phyloP scores from a whole-genome alignment of 345 rosid species.

The Acer yangbiense region DNA sequence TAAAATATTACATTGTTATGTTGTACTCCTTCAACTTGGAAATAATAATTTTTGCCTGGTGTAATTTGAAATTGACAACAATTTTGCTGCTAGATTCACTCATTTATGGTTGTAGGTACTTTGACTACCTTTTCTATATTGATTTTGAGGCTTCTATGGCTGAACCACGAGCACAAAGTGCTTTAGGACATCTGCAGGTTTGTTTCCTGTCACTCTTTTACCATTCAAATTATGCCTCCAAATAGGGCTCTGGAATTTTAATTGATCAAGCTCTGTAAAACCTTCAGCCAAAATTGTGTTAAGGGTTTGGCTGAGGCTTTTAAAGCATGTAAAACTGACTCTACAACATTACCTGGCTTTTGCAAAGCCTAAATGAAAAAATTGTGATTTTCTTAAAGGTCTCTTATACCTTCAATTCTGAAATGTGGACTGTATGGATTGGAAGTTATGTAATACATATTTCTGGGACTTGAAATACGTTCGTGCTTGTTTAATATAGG shows the following conservation, averaged over 20 bases:
- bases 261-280: neutral
- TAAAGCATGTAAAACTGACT: neutral
- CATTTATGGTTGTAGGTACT: slow-evolving; percentile 38
- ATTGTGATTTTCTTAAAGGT: neutral
- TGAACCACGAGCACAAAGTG: slow-evolving; percentile 55
- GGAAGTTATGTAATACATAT: neutral
- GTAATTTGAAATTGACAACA: neutral
- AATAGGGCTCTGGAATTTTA: too few relatives aligned
- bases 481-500: neutral
- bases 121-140: slow-evolving; percentile 55
- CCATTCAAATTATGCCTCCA: neutral
- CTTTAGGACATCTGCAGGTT: slow-evolving; percentile 54
- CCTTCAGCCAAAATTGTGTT: neutral
- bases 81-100: slow-evolving; percentile 2
- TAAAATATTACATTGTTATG: too few relatives aligned
- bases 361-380: neutral
- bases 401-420: neutral
- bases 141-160: slow-evolving; percentile 71
- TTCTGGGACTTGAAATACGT: neutral
- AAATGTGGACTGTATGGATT: neutral
- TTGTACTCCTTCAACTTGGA: neutral
- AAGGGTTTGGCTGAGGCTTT: neutral
- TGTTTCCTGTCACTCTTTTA: neutral
- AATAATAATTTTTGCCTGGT: neutral
- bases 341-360: neutral